A percentile compares a stretch with the other conserved stretches of the same genome.
These are phyloP conservation scores for Salix exigua DNA, from an alignment of 345 rosid genomes.

Conservation along the genomic window DNA sequence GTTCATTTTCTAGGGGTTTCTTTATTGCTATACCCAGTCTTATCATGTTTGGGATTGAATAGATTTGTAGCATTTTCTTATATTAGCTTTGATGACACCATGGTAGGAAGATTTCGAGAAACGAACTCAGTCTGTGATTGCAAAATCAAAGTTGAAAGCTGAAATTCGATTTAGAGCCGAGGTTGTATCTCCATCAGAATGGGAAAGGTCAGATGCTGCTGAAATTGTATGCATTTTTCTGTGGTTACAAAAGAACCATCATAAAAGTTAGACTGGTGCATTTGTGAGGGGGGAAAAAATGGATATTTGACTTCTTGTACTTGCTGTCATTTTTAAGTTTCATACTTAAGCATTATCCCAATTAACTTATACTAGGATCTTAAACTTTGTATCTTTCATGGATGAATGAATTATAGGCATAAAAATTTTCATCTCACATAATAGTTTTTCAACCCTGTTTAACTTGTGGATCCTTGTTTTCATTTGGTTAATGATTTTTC, in stretches of 20 bases:
- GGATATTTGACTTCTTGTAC: neutral
- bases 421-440: neutral
- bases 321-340: neutral
- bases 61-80: neutral
- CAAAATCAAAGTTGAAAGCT: conserved; percentile 80
- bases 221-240: neutral
- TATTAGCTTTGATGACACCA: conserved; percentile 16
- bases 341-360: neutral
- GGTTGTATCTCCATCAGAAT: conserved; percentile 65
- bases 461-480: neutral
- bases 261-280: neutral
- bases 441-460: neutral
- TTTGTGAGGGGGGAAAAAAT: neutral
- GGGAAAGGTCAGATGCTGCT: conserved; percentile 74
- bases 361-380: neutral
- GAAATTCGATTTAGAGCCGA: conserved; percentile 82
- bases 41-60: neutral
- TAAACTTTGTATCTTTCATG: neutral
- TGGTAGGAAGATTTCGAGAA: conserved; percentile 84
- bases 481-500: conserved; percentile 3
- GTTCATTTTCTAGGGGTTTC: neutral
- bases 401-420: neutral
- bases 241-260: neutral
- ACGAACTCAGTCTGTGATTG: conserved; percentile 70
- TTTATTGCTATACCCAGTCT: neutral